A percentile compares a stretch with the other conserved stretches of the same genome.
Evolutionary conservation across 108 stramenopile species (phyloP).

Genomic region (Poteriospumella lacustris): DNA sequence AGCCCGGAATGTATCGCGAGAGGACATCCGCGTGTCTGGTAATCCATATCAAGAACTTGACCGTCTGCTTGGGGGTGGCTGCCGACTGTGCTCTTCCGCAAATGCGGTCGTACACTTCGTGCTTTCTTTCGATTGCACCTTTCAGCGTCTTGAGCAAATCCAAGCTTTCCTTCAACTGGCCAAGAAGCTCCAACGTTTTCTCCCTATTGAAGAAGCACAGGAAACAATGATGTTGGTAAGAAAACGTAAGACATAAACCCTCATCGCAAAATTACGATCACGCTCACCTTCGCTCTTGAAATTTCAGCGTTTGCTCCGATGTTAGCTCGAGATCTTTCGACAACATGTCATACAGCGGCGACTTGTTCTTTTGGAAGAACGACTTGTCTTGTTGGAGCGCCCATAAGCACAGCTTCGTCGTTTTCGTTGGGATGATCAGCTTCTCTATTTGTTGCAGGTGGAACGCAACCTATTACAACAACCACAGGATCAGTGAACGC

Average conservation of each 20-base stretch:
- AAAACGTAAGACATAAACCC: constrained; percentile 25
- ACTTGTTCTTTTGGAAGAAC: constrained; percentile 59
- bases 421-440: constrained; percentile 67
- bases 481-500: neutral
- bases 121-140: constrained; percentile 62
- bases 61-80: constrained; percentile 64
- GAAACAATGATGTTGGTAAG: neutral
- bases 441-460: constrained; percentile 72
- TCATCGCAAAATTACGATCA: constrained; percentile 44
- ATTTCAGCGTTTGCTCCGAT: constrained; percentile 63
- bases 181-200: neutral
- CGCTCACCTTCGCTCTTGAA: constrained; percentile 57
- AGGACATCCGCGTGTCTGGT: constrained; percentile 25
- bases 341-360: constrained; percentile 67
- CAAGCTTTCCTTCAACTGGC: constrained; percentile 1
- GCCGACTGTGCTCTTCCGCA: constrained; percentile 69
- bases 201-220: constrained; percentile 49
- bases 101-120: constrained; percentile 63
- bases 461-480: constrained; percentile 57
- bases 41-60: constrained; percentile 70
- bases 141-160: constrained; percentile 36
- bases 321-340: constrained; percentile 66
- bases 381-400: constrained; percentile 65
- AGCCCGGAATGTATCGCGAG: neutral
- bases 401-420: constrained; percentile 81